Conservation (phyloP, 179 eudicot genomes). For the Spinacia oleracea region DNA sequence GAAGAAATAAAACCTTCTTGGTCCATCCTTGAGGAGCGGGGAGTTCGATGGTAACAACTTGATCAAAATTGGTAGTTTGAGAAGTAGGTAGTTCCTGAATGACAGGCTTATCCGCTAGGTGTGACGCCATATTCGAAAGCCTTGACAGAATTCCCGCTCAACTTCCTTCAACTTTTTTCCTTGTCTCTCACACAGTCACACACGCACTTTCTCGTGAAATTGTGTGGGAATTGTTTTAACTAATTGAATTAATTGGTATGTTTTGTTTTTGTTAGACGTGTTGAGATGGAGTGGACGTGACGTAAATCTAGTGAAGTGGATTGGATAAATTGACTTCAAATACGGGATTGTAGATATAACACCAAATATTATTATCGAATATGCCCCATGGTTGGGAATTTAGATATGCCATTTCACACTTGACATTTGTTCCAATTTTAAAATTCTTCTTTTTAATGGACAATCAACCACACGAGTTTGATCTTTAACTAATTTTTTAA, state of each 20-base stretch:
- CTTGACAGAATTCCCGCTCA: conserved; percentile 28
- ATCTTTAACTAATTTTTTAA: too few relatives aligned
- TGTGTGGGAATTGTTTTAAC: not conserved
- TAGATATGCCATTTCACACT: too few relatives aligned
- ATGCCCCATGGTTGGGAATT: too few relatives aligned
- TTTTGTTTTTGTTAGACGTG: not conserved
- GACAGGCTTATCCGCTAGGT: conserved; percentile 10
- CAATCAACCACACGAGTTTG: too few relatives aligned
- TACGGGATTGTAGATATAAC: conserved; percentile 14
- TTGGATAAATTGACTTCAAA: conserved; percentile 8
- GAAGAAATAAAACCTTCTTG: conserved; percentile 29
- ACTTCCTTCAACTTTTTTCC: not conserved
- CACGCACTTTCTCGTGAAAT: too few relatives aligned
- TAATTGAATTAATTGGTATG: not conserved
- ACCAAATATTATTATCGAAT: too few relatives aligned
- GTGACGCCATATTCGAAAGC: conserved; percentile 25
- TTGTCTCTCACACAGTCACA: not conserved
- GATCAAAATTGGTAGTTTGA: not conserved
- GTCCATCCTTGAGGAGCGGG: conserved; percentile 44
- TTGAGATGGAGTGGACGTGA: conserved; percentile 7
- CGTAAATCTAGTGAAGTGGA: conserved; percentile 14
- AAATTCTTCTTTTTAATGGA: too few relatives aligned
- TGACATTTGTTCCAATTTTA: too few relatives aligned
- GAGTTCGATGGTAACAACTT: conserved; percentile 27
- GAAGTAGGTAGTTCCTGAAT: not conserved